Evolutionary conservation across 805 yeast species (phyloP), one percentile per base, ranked within the genome.

Genomic region (Lipomyces oligophaga): DNA sequence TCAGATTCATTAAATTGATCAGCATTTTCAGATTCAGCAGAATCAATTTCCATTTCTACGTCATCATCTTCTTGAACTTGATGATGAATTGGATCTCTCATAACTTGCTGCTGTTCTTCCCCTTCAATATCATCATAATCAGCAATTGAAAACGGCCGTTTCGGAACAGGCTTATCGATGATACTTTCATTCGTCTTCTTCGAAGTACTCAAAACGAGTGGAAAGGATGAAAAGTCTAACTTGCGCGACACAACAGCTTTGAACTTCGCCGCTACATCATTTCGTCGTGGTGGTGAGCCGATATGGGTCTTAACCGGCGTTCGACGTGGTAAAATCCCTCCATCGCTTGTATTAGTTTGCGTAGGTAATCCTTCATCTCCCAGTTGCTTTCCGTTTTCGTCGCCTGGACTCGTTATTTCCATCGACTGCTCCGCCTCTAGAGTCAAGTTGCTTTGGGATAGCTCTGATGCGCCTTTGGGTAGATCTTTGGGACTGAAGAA

Each of bases 261-360:
- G n/a, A n/a, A n/a, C n/a, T n/a, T n/a, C n/a, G n/a, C 36, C 32
- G 16, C 38, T 33, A 27, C 26, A 11, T 41, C 41, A 26, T 35
- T 55, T 15, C 56, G 47, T 3, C 56, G 47, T 6, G 56, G 52
- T 2, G 56, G 50, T 11, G 56, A 52, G 10, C 56, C 51, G 10
- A 52, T 52, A 16, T 44, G 44, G 13, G 56, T 52, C 34, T 45
- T 44, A n/a, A 52, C 55, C 4, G 56, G 56, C 13, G 56, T 52
- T 8, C 48, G 49, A 6, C 56, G 52, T 6, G 46, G 49, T 33
- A 43, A 25, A 8, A 45, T 24, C 10, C 43, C 44, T 15, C 38
- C 38, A n/a, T 31, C 47, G 19, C 45, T 34, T 3, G 20, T 21
- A 3, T 22, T 8, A 18, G 18, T n/a, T n/a, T n/a, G n/a, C n/a